Evolutionary conservation across 805 yeast species (phyloP), one percentile per base, ranked within the genome.

Genomic region (Ogataea saltuana): DNA sequence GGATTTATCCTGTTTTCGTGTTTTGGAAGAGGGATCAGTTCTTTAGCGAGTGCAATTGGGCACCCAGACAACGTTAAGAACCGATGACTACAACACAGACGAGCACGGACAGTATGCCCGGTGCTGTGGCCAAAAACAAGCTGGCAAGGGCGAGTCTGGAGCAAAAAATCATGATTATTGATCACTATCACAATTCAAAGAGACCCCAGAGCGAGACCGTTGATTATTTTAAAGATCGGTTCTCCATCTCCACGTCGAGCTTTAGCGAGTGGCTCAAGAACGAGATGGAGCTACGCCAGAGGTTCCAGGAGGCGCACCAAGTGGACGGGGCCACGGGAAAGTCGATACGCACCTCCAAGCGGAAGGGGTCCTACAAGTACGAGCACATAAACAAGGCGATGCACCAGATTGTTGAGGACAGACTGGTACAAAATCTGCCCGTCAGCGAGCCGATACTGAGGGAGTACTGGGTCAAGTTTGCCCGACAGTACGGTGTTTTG

Each of bases 261-360:
- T 72, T 80, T 50, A 71, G 79, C 52, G 84, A 79, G 53, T 80
- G 85, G 85, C 55, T 80, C 30, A 78, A 77, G 57, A 65, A 71
- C 45, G 84, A 80, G 55, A 60, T 51, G 3, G 77, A 77, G 17
- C 59, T 79, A 31, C 56, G 82, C n/a, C 63, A 62, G 36, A 59
- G 81, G 37, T 70, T 68, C 50, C 62, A 55, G 40, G 71, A 65
- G 44, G 53, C 68, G 4, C 60, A 60, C 35, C 55, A 57, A 40
- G 39, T 50, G 10, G 53, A 53, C 8, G 39, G 41, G 1, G 49
- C 53, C 12, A 46, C 54, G 2, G 60, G 63, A 3, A 48, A 47
- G 28, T 45, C 55, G 6, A 16, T 60, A 30, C 52, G 59, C 18
- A 41, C 53, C 8, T 64, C 75, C 25, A 68, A 73, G 46, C 58